Evolutionary conservation across 352 stramenopile species (phyloP), one percentile per base, ranked within the genome.

Genomic region (Globisporangium takayamanum): DNA sequence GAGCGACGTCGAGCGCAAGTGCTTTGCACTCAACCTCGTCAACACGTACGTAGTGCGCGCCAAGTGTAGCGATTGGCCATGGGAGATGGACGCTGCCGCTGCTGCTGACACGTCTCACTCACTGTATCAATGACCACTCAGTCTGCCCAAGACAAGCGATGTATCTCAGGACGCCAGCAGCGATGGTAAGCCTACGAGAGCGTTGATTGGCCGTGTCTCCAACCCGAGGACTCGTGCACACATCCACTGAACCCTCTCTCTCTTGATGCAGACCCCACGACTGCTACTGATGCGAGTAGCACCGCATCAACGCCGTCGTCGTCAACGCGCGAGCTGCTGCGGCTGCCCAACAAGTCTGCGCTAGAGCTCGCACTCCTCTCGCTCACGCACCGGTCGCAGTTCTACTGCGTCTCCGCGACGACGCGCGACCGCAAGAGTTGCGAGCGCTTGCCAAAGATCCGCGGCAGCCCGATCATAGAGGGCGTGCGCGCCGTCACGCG

Each of bases 1-100:
- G 80, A 69, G 62, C 18, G 59, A 77, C 2, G 63, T 69, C 1
- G 73, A 78, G 42, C 70, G 72, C 46, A 77, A 89, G 7, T 79
- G 80, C 51, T 90, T 79, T 45, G 84, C 72, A 0, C 69, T 92
- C 42, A 91, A 94, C 53, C 70, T 92, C 28, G 73, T 82, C 25
- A 92, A 80, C 66, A 78, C 82, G 81, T 92, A 71, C 39, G 72
- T 68, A 12, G 12, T 52, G 20, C 26, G 10, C 7, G 14, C n/a
- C 20, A 15, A 14, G 20, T 28, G 11, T 10, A 55, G 36, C 5
- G 6, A 16, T 30, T 50, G 28, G 22, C 2, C 15, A 37, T 57
- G 4, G 39, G 41, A 0, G 5, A 22, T 46, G 15, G 15, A 4
- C 16, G 6, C 15, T 42, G 14, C 37, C 10, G 14, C 37, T 42